Evolutionary conservation across 352 stramenopile species (phyloP).

Genomic region (Phytophthora palmivora): DNA sequence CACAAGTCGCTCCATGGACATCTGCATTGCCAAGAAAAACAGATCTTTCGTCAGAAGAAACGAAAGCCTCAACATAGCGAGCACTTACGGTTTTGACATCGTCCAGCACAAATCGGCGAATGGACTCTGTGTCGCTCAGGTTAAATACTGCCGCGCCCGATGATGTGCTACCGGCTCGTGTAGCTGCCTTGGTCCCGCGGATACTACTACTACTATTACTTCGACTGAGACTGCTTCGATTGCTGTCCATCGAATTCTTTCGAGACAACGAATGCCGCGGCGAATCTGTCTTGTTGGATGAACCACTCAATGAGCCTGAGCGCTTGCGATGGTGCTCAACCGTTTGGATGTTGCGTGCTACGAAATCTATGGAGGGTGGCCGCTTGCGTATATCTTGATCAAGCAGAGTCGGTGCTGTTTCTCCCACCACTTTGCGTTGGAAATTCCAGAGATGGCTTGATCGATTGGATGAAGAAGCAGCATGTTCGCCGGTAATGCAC

Average conservation of each 20-base stretch:
- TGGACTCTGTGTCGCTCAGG: constrained; percentile 70
- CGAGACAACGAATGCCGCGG: constrained; percentile 33
- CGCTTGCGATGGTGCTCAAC: constrained; percentile 46
- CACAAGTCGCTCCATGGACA: constrained; percentile 85
- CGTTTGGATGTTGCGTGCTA: constrained; percentile 49
- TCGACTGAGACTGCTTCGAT: constrained; percentile 25
- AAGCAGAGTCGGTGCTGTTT: constrained; percentile 6
- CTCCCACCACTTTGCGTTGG: constrained; percentile 27
- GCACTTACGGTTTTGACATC: constrained; percentile 71
- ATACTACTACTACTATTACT: constrained; percentile 38
- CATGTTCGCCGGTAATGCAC: constrained; percentile 35
- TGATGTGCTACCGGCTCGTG: constrained; percentile 12
- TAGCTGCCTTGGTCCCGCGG: constrained; percentile 25
- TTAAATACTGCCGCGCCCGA: constrained; percentile 35
- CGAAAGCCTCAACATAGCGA: not conserved
- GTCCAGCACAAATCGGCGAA: constrained; percentile 66
- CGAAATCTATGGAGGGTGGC: constrained; percentile 43
- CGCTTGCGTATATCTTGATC: constrained; percentile 37
- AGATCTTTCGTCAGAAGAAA: constrained; percentile 15
- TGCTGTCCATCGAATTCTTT: constrained; percentile 43
- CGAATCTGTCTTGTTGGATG: constrained; percentile 32
- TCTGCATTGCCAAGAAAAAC: constrained; percentile 39
- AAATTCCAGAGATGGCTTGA: constrained; percentile 28
- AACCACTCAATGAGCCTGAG: constrained; percentile 34
- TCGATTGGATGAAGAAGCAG: constrained; percentile 5